These are phyloP conservation scores for Aquanectria penicillioides DNA, from an alignment of 2,329 filamentous ascomycete genomes.

Conservation along the genomic window DNA sequence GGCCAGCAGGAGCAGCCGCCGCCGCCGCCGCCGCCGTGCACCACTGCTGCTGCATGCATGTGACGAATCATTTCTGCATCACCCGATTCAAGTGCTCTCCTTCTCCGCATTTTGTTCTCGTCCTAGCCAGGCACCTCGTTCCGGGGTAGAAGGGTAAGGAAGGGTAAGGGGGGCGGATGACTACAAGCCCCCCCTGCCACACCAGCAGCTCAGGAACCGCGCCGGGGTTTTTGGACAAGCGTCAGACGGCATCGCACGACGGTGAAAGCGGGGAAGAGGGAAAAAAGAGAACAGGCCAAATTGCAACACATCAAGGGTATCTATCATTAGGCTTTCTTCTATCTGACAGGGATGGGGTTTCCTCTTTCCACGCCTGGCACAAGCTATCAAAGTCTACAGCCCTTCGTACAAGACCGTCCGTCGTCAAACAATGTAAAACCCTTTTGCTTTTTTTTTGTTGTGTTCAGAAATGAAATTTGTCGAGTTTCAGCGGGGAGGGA, in stretches of 20 bases:
- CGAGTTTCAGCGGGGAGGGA: background rate
- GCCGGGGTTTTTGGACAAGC: too few species aligned
- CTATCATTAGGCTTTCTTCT: conserved; percentile 26
- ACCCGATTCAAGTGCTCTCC: conserved; percentile 9
- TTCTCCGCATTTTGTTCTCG: conserved; percentile 1
- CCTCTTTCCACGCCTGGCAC: conserved; percentile 22
- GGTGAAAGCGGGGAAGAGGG: background rate
- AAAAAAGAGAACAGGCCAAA: background rate
- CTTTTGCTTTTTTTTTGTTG: conserved; percentile 7
- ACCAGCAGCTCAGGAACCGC: too few species aligned
- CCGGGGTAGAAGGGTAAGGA: background rate
- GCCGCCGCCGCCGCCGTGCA: conserved; percentile 7
- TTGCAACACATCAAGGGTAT: conserved; percentile 26
- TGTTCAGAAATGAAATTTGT: conserved; percentile 14
- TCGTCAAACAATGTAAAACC: conserved; percentile 14
- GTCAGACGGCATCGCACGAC: background rate
- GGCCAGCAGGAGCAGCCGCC: too few species aligned
- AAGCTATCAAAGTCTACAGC: conserved; percentile 16
- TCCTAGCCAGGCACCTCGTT: background rate
- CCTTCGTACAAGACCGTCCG: conserved; percentile 11
- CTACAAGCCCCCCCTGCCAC: too few species aligned
- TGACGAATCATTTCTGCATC: conserved; percentile 17
- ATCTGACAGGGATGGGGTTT: conserved; percentile 23
- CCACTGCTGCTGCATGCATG: background rate
- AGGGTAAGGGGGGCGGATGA: background rate